A percentile compares a stretch with the other conserved stretches of the same genome.
These are phyloP conservation scores for Thecamonas trahens DNA, from an alignment of 78 protist species.

Conservation along the genomic window DNA sequence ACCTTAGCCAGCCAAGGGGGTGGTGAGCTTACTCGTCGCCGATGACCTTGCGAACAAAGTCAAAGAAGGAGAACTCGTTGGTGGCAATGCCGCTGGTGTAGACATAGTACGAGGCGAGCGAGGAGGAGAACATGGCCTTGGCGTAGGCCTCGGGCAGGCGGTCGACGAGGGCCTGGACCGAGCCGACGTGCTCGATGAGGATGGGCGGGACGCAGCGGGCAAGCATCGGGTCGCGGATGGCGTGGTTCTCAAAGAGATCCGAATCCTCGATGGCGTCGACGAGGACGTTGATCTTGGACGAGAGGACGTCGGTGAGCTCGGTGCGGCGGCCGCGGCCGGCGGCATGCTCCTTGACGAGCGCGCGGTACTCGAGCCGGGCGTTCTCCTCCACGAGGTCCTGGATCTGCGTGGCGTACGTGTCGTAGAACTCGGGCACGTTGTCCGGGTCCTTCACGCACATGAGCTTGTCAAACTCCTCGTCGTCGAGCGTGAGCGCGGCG, in stretches of 20 bases:
- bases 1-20: no score
- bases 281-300: conserved; percentile 46
- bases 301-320: conserved; percentile 49
- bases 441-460: conserved; percentile 51
- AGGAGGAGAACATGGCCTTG: conserved; percentile 54
- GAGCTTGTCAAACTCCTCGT: conserved; percentile 41
- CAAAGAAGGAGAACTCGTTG: conserved; percentile 66
- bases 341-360: conserved; percentile 48
- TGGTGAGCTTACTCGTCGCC: no score
- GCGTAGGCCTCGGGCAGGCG: conserved; percentile 78
- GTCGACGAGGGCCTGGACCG: conserved; percentile 43
- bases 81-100: conserved; percentile 59
- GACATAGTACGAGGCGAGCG: conserved; percentile 67
- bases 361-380: conserved; percentile 57
- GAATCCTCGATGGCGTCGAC: conserved; percentile 20
- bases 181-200: not conserved
- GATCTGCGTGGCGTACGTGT: conserved; percentile 49
- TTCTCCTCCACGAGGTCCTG: conserved; percentile 57
- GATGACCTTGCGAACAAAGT: no score
- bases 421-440: conserved; percentile 54
- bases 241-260: not conserved
- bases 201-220: not conserved
- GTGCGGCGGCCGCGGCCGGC: conserved; percentile 25
- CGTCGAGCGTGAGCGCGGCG: conserved; percentile 62
- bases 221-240: not conserved